phyloP scores from a whole-genome alignment of 164 flowering plant species.

The Berberis vulgaris region DNA sequence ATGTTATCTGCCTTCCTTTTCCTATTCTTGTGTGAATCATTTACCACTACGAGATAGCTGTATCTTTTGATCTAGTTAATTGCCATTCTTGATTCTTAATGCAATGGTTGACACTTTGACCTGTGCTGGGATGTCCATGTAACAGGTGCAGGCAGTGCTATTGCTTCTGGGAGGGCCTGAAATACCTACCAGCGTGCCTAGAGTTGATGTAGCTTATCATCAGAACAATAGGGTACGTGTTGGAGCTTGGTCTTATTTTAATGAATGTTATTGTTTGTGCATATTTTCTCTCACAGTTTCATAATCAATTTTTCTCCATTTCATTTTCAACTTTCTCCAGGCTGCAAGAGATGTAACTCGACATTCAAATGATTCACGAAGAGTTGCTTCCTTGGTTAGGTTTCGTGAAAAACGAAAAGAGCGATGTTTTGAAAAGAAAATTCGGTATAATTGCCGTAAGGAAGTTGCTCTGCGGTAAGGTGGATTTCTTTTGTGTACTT shows the following conservation, averaged over 20 bases:
- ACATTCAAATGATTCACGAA: slow-evolving; percentile 41
- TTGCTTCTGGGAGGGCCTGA: slow-evolving; percentile 48
- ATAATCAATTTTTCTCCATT: not conserved
- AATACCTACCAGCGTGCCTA: slow-evolving; percentile 29
- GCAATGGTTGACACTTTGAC: too few relatives aligned
- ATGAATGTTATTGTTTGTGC: not conserved
- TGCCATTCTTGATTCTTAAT: not conserved
- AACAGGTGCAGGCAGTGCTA: slow-evolving; percentile 52
- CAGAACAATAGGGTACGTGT: slow-evolving; percentile 34
- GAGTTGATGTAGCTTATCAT: slow-evolving; percentile 25
- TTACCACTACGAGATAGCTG: too few relatives aligned
- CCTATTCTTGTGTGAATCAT: too few relatives aligned
- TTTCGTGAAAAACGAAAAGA: slow-evolving; percentile 74
- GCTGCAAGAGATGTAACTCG: slow-evolving; percentile 27
- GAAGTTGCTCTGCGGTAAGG: slow-evolving; percentile 71
- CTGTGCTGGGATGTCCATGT: slow-evolving; percentile 2
- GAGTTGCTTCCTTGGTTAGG: slow-evolving; percentile 61
- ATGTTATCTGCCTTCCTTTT: too few relatives aligned
- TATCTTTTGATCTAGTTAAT: too few relatives aligned
- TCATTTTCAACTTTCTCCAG: slow-evolving; percentile 17
- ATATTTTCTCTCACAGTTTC: not conserved
- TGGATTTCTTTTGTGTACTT: not conserved
- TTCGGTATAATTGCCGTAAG: slow-evolving; percentile 57
- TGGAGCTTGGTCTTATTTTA: not conserved
- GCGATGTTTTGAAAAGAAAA: slow-evolving; percentile 73